These are phyloP conservation scores for Stagonosporopsis chrysanthemi DNA, from an alignment of 2,329 filamentous ascomycete genomes.

Conservation along the genomic window DNA sequence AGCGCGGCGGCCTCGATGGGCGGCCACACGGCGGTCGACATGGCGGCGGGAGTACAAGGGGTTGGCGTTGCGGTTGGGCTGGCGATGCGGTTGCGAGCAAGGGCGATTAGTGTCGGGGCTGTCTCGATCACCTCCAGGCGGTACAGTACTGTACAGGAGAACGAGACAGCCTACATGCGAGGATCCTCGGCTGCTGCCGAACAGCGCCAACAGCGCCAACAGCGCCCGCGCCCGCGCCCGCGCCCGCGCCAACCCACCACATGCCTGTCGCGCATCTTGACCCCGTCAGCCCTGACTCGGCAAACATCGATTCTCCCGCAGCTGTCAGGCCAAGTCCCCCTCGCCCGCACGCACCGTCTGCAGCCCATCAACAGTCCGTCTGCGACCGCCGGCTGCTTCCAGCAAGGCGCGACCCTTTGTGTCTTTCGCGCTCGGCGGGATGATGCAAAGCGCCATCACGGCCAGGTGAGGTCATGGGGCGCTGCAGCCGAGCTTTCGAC, in stretches of 20 bases:
- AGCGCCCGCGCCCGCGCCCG: no score
- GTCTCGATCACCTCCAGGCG: no score
- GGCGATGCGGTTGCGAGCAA: no score
- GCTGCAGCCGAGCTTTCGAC: slow-evolving; percentile 3
- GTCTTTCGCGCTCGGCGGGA: slow-evolving; percentile 9
- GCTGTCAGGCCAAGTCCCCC: slow-evolving; percentile 4
- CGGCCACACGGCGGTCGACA: slow-evolving; percentile 70
- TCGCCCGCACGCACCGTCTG: background rate
- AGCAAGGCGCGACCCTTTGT: slow-evolving; percentile 10
- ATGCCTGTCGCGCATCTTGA: slow-evolving; percentile 6
- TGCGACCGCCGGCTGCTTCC: background rate
- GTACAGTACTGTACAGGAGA: no score
- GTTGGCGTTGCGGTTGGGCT: no score
- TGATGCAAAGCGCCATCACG: slow-evolving; percentile 18
- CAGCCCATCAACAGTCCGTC: background rate
- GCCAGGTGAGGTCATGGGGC: slow-evolving; percentile 8
- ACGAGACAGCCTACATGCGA: no score
- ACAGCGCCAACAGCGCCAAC: slow-evolving; percentile 12
- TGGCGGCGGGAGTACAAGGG: slow-evolving; percentile 34
- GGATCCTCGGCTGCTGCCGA: slow-evolving; percentile 5
- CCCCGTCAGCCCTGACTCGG: slow-evolving; percentile 1
- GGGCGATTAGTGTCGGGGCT: no score
- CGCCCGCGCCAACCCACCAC: slow-evolving; percentile 1
- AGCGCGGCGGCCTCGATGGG: slow-evolving; percentile 61
- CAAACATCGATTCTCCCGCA: slow-evolving; percentile 3